Evolutionary conservation across 331 rosid genomes (phyloP).

Genomic region (Acacia concinna): DNA sequence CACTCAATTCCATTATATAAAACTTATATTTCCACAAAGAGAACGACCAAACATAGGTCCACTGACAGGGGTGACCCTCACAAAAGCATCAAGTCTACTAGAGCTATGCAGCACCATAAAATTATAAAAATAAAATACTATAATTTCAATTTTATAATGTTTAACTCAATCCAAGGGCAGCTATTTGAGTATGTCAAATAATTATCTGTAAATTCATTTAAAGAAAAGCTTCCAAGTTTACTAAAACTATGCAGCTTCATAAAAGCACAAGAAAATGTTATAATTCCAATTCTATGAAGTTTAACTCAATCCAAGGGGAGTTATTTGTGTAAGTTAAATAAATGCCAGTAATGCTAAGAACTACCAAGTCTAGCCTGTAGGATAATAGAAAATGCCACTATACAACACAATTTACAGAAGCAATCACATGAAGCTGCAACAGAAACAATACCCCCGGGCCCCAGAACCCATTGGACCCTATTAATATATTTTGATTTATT

Average conservation of each 20-base stretch:
- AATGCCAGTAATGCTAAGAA: neutral
- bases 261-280: neutral
- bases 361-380: conserved; percentile 9
- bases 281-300: neutral
- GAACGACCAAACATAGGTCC: neutral
- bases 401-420: neutral
- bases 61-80: neutral
- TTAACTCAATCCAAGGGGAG: conserved; percentile 15
- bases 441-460: neutral
- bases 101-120: neutral
- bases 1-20: neutral
- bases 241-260: neutral
- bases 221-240: neutral
- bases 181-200: neutral
- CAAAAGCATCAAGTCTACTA: neutral
- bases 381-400: neutral
- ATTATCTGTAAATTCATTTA: neutral
- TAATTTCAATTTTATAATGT: neutral
- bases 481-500: neutral
- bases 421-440: neutral
- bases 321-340: neutral
- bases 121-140: neutral
- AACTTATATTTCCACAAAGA: neutral
- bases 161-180: conserved; percentile 12
- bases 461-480: neutral